Percentiles rank a stretch among this genome's conserved stretches.
phyloP scores from a whole-genome alignment of 2,329 filamentous ascomycete genomes.

The Oidium heveae region DNA sequence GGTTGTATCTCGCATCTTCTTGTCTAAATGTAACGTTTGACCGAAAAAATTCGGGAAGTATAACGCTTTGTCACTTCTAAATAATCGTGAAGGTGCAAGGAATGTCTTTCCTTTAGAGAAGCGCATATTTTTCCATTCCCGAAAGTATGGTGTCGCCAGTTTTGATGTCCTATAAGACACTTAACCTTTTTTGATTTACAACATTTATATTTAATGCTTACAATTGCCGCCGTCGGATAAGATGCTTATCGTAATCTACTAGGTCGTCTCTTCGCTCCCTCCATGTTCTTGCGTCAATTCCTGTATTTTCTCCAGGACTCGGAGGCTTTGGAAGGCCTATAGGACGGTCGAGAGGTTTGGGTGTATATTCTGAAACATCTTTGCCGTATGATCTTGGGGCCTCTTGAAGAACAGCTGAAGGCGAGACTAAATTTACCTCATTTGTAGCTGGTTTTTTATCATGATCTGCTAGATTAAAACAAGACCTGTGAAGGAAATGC shows the following conservation, averaged over 20 bases:
- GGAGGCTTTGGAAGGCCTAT: constrained; percentile 64
- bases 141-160: constrained; percentile 75
- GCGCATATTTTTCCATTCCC: constrained; percentile 72
- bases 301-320: constrained; percentile 54
- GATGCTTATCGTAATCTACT: constrained; percentile 62
- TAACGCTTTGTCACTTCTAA: constrained; percentile 56
- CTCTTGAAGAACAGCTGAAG: constrained; percentile 24
- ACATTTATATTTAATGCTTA: constrained; percentile 15
- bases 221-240: constrained; percentile 52
- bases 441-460: no score
- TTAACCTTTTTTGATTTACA: no score
- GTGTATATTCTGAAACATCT: constrained; percentile 27
- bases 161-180: constrained; percentile 33
- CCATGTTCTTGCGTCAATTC: constrained; percentile 41
- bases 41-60: constrained; percentile 89
- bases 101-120: constrained; percentile 82
- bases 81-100: constrained; percentile 58
- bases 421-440: constrained; percentile 1
- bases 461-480: no score
- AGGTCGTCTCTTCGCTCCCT: constrained; percentile 54
- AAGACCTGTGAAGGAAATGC: no score
- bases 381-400: constrained; percentile 35
- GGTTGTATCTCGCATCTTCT: constrained; percentile 42
- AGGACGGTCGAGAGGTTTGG: constrained; percentile 38
- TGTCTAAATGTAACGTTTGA: constrained; percentile 39